phyloP scores from a whole-genome alignment of 2,329 filamentous ascomycete species.

The Shiraia sp. region DNA sequence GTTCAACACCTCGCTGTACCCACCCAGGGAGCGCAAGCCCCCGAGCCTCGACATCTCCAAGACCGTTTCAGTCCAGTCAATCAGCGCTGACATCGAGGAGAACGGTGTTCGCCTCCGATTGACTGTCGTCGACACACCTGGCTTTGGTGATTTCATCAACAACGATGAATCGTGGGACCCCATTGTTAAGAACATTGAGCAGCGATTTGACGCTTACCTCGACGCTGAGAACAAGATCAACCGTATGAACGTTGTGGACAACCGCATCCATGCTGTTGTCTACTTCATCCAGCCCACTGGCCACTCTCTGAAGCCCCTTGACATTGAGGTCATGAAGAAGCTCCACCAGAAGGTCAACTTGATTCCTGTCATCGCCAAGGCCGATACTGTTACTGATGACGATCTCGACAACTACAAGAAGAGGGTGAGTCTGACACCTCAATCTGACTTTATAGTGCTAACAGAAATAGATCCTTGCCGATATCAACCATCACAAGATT shows the following conservation, averaged over 20 bases:
- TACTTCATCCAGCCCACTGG: slow-evolving; percentile 99
- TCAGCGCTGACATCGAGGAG: slow-evolving; percentile 79
- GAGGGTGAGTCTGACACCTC: slow-evolving; percentile 67
- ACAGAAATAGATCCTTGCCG: slow-evolving; percentile 77
- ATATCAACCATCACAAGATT: slow-evolving; percentile 96
- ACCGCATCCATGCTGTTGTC: slow-evolving; percentile 97
- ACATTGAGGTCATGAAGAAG: slow-evolving; percentile 99
- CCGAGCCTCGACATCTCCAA: slow-evolving; percentile 98
- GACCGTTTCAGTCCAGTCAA: slow-evolving; percentile 61
- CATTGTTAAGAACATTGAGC: slow-evolving; percentile 99
- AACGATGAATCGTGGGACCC: slow-evolving; percentile 99
- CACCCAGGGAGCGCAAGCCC: slow-evolving; percentile 96
- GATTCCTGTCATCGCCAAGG: slow-evolving; percentile 98
- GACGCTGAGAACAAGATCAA: slow-evolving; percentile 99
- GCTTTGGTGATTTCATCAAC: slow-evolving; percentile 99
- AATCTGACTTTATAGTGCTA: slow-evolving; percentile 5
- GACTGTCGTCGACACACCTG: slow-evolving; percentile 96
- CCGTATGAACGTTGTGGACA: slow-evolving; percentile 99
- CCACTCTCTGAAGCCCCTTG: slow-evolving; percentile 95
- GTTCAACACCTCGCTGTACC: slow-evolving; percentile 99
- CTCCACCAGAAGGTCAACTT: slow-evolving; percentile 99
- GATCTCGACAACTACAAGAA: slow-evolving; percentile 95
- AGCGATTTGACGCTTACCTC: slow-evolving; percentile 96
- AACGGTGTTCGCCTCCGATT: slow-evolving; percentile 94
- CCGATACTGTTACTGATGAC: slow-evolving; percentile 96